Evolutionary conservation across 495 filamentous ascomycete species (phyloP).

Genomic region (Usnea hakonensis): DNA sequence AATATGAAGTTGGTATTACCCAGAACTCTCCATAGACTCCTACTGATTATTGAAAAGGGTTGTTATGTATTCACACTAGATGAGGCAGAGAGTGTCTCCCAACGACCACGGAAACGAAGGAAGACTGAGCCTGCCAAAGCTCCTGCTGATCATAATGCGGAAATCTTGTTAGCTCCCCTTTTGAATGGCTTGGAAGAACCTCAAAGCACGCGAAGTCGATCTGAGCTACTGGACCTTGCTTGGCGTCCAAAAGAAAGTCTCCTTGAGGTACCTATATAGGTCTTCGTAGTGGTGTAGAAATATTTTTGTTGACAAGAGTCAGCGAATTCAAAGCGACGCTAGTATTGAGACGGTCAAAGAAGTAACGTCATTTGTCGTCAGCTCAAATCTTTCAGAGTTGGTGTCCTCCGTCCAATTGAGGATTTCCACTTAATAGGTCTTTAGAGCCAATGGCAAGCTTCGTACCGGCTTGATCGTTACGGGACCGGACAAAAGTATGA

Average conservation of each 20-base stretch:
- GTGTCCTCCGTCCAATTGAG: neutral
- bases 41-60: constrained; percentile 38
- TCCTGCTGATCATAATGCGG: constrained; percentile 20
- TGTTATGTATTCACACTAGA: constrained; percentile 63
- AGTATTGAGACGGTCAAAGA: constrained; percentile 53
- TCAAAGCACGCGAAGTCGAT: constrained; percentile 46
- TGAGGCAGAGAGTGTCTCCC: constrained; percentile 24
- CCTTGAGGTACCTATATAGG: constrained; percentile 56
- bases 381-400: constrained; percentile 30
- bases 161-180: constrained; percentile 49
- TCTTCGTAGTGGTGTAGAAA: neutral
- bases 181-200: constrained; percentile 54
- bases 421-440: constrained; percentile 20
- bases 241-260: constrained; percentile 62
- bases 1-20: neutral
- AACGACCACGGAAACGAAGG: constrained; percentile 58
- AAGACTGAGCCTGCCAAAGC: constrained; percentile 39
- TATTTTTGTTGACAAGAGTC: constrained; percentile 15
- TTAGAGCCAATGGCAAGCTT: constrained; percentile 47
- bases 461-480: constrained; percentile 75
- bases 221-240: constrained; percentile 52
- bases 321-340: constrained; percentile 55
- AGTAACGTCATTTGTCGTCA: constrained; percentile 57
- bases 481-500: constrained; percentile 78
- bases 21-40: neutral